Conservation (phyloP, 2,329 filamentous ascomycete species). For the Dothistroma pini region DNA sequence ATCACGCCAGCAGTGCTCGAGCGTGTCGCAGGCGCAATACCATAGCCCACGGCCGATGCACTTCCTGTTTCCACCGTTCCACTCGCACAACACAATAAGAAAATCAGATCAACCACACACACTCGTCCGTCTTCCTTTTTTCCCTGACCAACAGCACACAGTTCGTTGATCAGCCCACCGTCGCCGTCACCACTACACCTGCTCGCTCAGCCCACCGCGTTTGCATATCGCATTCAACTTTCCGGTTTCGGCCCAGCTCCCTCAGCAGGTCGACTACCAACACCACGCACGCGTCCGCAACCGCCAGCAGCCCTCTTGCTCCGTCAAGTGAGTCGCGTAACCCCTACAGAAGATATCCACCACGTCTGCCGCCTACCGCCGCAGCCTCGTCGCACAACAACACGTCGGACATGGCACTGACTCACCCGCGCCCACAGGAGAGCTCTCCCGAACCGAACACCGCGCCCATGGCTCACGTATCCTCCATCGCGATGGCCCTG, state of each 20-base stretch:
- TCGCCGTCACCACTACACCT: slow-evolving; percentile 4
- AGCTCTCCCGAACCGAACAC: slow-evolving; percentile 29
- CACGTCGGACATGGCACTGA: slow-evolving; percentile 22
- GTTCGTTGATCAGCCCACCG: slow-evolving; percentile 4
- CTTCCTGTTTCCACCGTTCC: background rate
- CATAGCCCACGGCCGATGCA: background rate
- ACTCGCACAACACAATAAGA: background rate
- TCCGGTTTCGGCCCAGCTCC: slow-evolving; percentile 14
- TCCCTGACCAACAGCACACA: background rate
- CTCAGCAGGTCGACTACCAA: slow-evolving; percentile 13
- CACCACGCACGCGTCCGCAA: slow-evolving; percentile 17
- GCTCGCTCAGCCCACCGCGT: slow-evolving; percentile 10
- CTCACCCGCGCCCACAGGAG: slow-evolving; percentile 32
- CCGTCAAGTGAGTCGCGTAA: slow-evolving; percentile 35
- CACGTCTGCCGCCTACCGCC: slow-evolving; percentile 1
- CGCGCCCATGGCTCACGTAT: slow-evolving; percentile 32
- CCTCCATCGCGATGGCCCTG: slow-evolving; percentile 33
- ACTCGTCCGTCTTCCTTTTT: background rate
- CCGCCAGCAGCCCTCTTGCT: slow-evolving; percentile 32
- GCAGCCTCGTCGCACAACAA: slow-evolving; percentile 12
- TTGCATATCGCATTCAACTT: slow-evolving; percentile 1
- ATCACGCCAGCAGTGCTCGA: background rate
- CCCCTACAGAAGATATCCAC: slow-evolving; percentile 6
- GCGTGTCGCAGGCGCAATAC: background rate
- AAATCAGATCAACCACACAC: background rate